Base-by-base conservation (phyloP, 1,284 basidiomycete species). In the Waitea zeae region DNA sequence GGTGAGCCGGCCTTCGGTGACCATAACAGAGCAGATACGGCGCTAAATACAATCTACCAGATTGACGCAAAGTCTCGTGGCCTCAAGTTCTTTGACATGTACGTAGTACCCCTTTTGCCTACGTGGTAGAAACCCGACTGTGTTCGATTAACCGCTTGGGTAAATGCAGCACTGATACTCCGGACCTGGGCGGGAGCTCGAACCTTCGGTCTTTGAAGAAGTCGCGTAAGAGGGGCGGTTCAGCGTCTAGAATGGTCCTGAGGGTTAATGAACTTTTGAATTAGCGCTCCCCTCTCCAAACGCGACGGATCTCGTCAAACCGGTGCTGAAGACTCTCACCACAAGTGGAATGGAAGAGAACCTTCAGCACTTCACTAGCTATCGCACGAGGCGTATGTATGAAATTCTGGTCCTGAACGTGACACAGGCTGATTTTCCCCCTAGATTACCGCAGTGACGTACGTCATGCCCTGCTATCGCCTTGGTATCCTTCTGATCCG, bases 31-130 rank as follows among this genome's bases (percentile, higher is more conserved):
- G n/a, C n/a, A n/a, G n/a, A n/a, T n/a, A n/a, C n/a, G n/a, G n/a
- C n/a, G n/a, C n/a, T n/a, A n/a, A n/a, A 49, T 39, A 32, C 35
- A 32, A 20, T 37, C 38, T 36, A 34, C 33, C 44, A 88, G 83
- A 81, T 90, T 41, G 58, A 72, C 47, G 67, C 74, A 38, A 89
- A 82, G 56, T 74, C 74, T 29, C 63, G 65, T 44, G 78, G 79
- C 41, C 44, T 72, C 57, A 75, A 68, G 37, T 90, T 89, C 64
- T 82, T 90, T 58, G 88, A 92, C 53, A 69, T 92, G 86, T 90
- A 53, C 12, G n/a, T n/a, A n/a, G n/a, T n/a, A 54, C 61, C 46
- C 38, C 36, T 39, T 42, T 36, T 42, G 41, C 38, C 28, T n/a
- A n/a, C n/a, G n/a, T n/a, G n/a, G n/a, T n/a, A n/a, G n/a, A n/a